Percentiles rank a stretch among this genome's conserved stretches.
Conservation (phyloP, 208 protist species). For the Acanthamoeba polyphaga region DNA sequence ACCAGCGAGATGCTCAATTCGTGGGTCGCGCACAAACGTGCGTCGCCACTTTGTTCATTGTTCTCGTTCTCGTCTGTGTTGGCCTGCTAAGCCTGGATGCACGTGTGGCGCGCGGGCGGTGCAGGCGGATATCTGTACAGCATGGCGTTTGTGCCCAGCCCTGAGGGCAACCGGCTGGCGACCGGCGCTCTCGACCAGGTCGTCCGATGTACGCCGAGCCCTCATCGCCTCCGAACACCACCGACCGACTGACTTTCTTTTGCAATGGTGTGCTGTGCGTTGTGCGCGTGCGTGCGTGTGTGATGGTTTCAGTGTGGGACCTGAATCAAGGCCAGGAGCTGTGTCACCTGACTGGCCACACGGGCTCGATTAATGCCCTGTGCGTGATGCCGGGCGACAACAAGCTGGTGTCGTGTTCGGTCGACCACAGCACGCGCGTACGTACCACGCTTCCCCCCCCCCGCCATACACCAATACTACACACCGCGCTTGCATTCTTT, state of each 20-base stretch:
- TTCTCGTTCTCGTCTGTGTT: background rate
- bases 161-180: background rate
- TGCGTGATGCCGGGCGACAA: background rate
- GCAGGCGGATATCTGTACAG: conserved; percentile 7
- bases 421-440: conserved; percentile 54
- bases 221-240: background rate
- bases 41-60: background rate
- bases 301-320: background rate
- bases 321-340: background rate
- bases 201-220: background rate
- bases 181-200: conserved; percentile 29
- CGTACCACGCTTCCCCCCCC: background rate
- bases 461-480: background rate
- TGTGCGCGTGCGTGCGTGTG: background rate
- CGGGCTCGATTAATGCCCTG: conserved; percentile 3
- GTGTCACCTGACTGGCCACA: conserved; percentile 13
- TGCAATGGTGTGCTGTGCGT: background rate
- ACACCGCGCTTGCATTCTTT: too few species aligned
- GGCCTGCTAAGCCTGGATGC: background rate
- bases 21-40: conserved; percentile 32
- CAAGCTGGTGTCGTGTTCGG: conserved; percentile 48
- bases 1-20: background rate
- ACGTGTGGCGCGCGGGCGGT: background rate
- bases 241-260: background rate
- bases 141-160: conserved; percentile 12